Base-by-base conservation (phyloP, 225 moss, liverwort and hornwort genomes). In the Physcomitrium patens region DNA sequence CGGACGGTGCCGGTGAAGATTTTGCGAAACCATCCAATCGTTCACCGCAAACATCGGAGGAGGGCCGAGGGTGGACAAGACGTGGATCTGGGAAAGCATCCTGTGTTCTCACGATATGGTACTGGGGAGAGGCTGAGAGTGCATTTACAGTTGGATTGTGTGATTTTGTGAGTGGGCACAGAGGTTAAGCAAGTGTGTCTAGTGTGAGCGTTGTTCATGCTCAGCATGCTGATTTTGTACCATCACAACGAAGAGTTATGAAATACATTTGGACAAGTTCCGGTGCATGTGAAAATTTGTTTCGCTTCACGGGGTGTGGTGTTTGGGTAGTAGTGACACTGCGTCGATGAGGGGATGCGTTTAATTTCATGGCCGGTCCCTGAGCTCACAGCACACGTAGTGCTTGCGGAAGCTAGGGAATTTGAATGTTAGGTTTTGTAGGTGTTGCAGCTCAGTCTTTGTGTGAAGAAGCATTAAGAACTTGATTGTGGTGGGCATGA, bases 81-180 rank as follows among this genome's bases (percentile, higher is more conserved):
- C 70, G 67, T 83, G 46, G 92, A 94, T 81, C 87, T 94, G 90
- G 90, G 88, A 82, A 91, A 92, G 75, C 94, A 97, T 91, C 96
- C 94, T 67, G 89, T 97, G 60, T 92, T 94, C 74, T 97, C 96
- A 77, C 88, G 94, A 91, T 97, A 96, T 79, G 96, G 96, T 94
- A 97, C 87, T 85, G 80, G 83, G 85, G 90, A 84, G 85, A 86
- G 82, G 51, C 80, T 72, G 58, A 79, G 77, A 78, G 80, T 81
- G 78, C 61, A 76, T 82, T 81, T 79, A 70, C 82, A 82, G 82
- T 89, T 83, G 87, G 77, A 86, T 70, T 77, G 65, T 84, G 77
- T 85, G 62, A 79, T 68, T 66, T 77, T 65, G 69, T 43, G 26
- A 76, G 70, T 80, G 72, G 60, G 76, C 49, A 41, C 65, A 80